Base-by-base conservation (phyloP, 495 filamentous ascomycete genomes). In the Xylaria cubensis region DNA sequence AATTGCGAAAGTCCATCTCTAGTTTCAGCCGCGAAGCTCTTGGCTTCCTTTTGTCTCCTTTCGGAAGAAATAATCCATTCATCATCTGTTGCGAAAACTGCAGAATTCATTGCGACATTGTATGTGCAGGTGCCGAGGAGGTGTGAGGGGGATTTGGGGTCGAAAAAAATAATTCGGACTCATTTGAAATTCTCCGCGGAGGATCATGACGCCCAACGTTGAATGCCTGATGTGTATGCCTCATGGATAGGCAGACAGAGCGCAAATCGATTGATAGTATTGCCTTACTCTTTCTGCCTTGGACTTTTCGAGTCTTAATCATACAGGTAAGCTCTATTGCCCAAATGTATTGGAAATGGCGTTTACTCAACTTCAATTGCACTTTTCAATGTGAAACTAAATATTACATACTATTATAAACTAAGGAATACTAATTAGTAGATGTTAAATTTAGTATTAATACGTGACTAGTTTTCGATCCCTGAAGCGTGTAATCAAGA, bases 11-110 rank as follows among this genome's bases (percentile, higher is more conserved):
- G 2, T 4, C 21, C 34, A n/a, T 56, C 8, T 53, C 46, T 65
- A 44, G 44, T 67, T 67, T 67, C 64, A 67, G 64, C 44, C 64
- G 64, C 64, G 64, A 67, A 67, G 29, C 17, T 55, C 19, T 67
- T 56, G 29, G 50, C 65, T 36, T 51, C 50, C 48, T 36, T 9
- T 42, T 44, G 48, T 29, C 65, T 67, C 65, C 34, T 67, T 56
- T 56, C n/a, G 65, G 39, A 55, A 44, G 9, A 53, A 21, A n/a
- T 46, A 8, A 39, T 36, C 6, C 48, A 36, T 67, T 67, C 12
- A 34, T 56, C 65, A 67, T 56, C 36, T 67, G 50, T 42, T 56
- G 50, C 65, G 50, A 56, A 67, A 67, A 19, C n/a, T 36, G 12
- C 42, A 56, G 50, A 42, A 56, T 42, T 34, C 36, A 67, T 67